Percentiles rank a stretch among this genome's conserved stretches.
These are phyloP conservation scores for Alternaria novae-zelandiae DNA, from an alignment of 2,329 filamentous ascomycete genomes.

Conservation along the genomic window DNA sequence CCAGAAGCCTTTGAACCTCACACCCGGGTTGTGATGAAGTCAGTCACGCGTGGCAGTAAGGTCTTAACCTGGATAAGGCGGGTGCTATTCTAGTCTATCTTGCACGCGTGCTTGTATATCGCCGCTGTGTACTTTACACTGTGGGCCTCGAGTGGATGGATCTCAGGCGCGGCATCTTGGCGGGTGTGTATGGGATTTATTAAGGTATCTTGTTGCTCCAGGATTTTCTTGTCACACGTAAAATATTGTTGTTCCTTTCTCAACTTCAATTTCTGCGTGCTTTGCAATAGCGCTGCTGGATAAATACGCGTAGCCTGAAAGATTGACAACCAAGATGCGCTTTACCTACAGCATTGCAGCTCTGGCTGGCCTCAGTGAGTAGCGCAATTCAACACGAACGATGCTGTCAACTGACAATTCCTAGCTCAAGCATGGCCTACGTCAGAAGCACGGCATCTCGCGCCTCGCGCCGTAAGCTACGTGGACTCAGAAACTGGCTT, in stretches of 20 bases:
- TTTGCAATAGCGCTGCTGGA: neutral
- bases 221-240: constrained; percentile 14
- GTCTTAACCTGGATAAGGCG: constrained; percentile 18
- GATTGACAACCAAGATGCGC: constrained; percentile 25
- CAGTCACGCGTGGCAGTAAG: constrained; percentile 36
- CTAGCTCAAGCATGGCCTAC: constrained; percentile 27
- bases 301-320: neutral
- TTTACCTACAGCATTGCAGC: constrained; percentile 21
- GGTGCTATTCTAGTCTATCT: constrained; percentile 30
- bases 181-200: constrained; percentile 26
- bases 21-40: constrained; percentile 25
- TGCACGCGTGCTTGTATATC: constrained; percentile 35
- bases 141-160: constrained; percentile 30
- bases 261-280: neutral
- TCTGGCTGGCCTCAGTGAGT: constrained; percentile 29
- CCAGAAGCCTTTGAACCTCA: constrained; percentile 18
- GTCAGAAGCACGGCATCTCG: neutral
- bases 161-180: constrained; percentile 33
- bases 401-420: neutral
- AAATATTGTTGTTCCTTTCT: neutral
- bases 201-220: constrained; percentile 27
- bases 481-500: constrained; percentile 42
- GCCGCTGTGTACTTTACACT: constrained; percentile 21
- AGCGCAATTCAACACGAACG: neutral
- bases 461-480: constrained; percentile 22